Base-by-base conservation (phyloP, 176 grass and related monocot species). In the Avena atlantica region DNA sequence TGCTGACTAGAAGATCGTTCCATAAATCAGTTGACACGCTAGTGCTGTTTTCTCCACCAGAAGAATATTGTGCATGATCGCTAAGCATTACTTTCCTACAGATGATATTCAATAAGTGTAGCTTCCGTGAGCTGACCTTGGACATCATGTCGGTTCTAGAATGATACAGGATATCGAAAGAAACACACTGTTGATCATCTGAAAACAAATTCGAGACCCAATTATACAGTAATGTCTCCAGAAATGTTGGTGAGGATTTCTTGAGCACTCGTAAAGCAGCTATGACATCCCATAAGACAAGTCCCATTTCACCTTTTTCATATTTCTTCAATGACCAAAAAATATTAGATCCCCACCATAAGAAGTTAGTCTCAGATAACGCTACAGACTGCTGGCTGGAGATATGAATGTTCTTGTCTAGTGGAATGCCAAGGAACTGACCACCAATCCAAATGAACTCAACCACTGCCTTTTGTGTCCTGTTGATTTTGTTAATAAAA, bases 211-310 rank as follows among this genome's bases (percentile, higher is more conserved):
- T 49, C 67, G 85, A 87, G 51, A 92, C 81, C 96, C 96, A 98
- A 56, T 89, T 92, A 65, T 70, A 76, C 76, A 94, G 84, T 47
- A 95, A 77, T 78, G 82, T 91, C 60, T 89, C 86, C n/a, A 92
- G 78, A 80, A 91, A 95, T 44, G 70, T 42, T 27, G 90, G 93
- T 81, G 66, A 76, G 20, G 27, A 84, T 76, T 88, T 94, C 64
- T 92, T 91, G 19, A 95, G 86, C 23, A 74, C 84, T 84, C 75
- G 85, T 17, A 98, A 81, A 61, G 74, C 93, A 76, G 89, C 69
- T 76, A 95, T 65, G 79, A 92, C 79, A 88, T 98, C 96, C 93
- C 91, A 98, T 61, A 92, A 78, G 55, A 94, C 90, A 80, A 95
- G 90, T 3, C 25, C 48, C 14, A 70, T 92, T 76, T 92, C 65